Conservation (phyloP, 2,329 filamentous ascomycete species). For the Didymella segeticola region DNA sequence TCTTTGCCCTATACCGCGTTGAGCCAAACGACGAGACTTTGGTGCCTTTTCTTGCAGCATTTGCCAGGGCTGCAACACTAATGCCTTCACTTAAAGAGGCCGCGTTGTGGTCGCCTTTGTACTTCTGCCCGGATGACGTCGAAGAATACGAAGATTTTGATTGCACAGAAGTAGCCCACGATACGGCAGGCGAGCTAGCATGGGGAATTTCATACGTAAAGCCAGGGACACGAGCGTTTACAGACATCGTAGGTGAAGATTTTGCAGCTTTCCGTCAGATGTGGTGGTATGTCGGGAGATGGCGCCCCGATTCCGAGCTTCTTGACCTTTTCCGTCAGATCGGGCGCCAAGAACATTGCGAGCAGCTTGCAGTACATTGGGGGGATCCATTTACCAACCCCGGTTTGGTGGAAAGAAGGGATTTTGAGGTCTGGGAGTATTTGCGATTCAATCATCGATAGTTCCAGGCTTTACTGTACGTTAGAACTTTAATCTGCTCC, state of each 20-base stretch:
- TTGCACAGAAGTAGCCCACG: constrained; percentile 3
- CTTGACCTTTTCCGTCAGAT: constrained; percentile 16
- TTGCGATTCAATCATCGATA: too few relatives aligned
- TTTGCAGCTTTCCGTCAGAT: constrained; percentile 6
- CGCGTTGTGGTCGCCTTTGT: constrained; percentile 19
- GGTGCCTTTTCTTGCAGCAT: constrained; percentile 22
- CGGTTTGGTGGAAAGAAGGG: too few relatives aligned
- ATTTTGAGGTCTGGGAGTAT: too few relatives aligned
- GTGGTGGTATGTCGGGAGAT: constrained; percentile 17
- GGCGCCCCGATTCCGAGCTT: constrained; percentile 20
- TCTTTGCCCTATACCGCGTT: constrained; percentile 14
- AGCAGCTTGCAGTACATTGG: too few relatives aligned
- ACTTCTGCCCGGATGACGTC: constrained; percentile 4
- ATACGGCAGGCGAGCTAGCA: constrained; percentile 7
- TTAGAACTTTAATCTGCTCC: too few relatives aligned
- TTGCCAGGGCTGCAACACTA: constrained; percentile 26
- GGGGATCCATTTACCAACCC: too few relatives aligned
- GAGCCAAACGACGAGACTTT: constrained; percentile 18
- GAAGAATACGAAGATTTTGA: background rate
- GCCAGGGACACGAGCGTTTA: constrained; percentile 4
- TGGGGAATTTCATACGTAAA: constrained; percentile 13
- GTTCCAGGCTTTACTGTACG: too few relatives aligned
- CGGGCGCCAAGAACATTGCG: constrained; percentile 9
- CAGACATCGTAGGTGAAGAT: background rate
- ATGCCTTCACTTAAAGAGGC: constrained; percentile 23